Conservation (phyloP, 2,329 filamentous ascomycete genomes). For the Colletotrichum sp. region DNA sequence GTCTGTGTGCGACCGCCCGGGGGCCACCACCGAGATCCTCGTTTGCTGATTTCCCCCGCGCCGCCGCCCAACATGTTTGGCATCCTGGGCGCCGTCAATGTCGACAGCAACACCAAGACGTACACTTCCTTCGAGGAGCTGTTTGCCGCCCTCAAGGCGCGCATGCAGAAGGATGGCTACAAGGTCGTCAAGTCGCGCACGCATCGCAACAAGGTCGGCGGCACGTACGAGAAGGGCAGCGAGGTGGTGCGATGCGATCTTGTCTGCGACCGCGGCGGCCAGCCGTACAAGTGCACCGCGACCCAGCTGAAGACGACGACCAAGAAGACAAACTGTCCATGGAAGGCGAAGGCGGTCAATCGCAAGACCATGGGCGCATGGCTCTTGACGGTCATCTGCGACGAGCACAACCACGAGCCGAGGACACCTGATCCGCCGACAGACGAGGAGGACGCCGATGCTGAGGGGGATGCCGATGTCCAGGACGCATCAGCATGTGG, state of each 20-base stretch:
- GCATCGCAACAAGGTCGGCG: conserved; percentile 45
- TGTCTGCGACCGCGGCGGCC: conserved; percentile 49
- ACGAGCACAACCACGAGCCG: conserved; percentile 50
- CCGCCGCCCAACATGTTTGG: conserved; percentile 42
- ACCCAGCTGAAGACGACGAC: conserved; percentile 51
- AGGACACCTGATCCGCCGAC: conserved; percentile 46
- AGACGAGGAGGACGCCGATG: conserved; percentile 38
- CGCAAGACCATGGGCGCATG: conserved; percentile 48
- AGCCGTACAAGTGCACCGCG: conserved; percentile 47
- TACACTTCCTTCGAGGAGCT: conserved; percentile 47
- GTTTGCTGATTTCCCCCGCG: neutral
- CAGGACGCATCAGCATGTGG: conserved; percentile 23
- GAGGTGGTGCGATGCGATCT: conserved; percentile 50
- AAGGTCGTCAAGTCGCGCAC: conserved; percentile 51
- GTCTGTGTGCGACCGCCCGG: neutral
- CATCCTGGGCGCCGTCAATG: conserved; percentile 44
- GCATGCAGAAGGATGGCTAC: conserved; percentile 50
- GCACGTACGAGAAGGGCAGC: conserved; percentile 44
- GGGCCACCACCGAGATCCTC: neutral
- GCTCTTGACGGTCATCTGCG: conserved; percentile 49
- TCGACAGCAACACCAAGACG: conserved; percentile 32
- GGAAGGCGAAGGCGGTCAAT: conserved; percentile 50
- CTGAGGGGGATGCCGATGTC: conserved; percentile 27
- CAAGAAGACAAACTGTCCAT: conserved; percentile 51
- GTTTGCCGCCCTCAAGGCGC: conserved; percentile 42